phyloP scores from a whole-genome alignment of 2,329 filamentous ascomycete species.

The Cercospora sojina region DNA sequence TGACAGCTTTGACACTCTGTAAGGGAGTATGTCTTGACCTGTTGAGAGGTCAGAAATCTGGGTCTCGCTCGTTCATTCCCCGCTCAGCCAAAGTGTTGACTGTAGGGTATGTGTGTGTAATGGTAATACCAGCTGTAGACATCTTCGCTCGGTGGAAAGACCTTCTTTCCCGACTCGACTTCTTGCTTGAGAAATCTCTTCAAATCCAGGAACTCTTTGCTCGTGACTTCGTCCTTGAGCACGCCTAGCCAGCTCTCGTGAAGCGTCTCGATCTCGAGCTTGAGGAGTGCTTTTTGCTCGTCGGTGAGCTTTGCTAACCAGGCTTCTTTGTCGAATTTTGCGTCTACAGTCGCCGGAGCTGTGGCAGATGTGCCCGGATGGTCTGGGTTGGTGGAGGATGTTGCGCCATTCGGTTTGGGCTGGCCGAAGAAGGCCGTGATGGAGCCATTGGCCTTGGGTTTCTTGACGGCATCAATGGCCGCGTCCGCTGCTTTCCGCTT shows the following conservation, averaged over 20 bases:
- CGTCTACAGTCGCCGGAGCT: constrained; percentile 36
- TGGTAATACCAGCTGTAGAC: constrained; percentile 82
- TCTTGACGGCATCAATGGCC: constrained; percentile 49
- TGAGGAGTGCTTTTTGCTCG: constrained; percentile 79
- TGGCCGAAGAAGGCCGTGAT: constrained; percentile 88
- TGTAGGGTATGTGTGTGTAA: constrained; percentile 7
- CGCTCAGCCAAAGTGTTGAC: neutral
- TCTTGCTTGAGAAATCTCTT: constrained; percentile 86
- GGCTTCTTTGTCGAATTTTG: constrained; percentile 80
- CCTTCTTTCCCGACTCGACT: constrained; percentile 67
- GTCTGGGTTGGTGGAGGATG: constrained; percentile 35
- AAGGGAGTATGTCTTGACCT: constrained; percentile 95
- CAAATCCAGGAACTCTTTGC: constrained; percentile 76
- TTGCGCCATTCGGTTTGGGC: constrained; percentile 53
- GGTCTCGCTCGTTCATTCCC: neutral
- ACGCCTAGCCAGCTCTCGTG: constrained; percentile 88
- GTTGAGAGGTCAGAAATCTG: constrained; percentile 11
- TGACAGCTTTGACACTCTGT: constrained; percentile 82
- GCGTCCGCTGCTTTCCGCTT: constrained; percentile 52
- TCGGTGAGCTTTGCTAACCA: constrained; percentile 78
- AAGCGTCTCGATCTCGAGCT: constrained; percentile 88
- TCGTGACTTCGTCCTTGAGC: constrained; percentile 81
- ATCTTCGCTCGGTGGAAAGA: constrained; percentile 85
- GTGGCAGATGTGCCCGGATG: constrained; percentile 33
- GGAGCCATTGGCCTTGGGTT: constrained; percentile 62